Conservation (phyloP, 2,329 filamentous ascomycete species). For the Hypoxylon sp. region DNA sequence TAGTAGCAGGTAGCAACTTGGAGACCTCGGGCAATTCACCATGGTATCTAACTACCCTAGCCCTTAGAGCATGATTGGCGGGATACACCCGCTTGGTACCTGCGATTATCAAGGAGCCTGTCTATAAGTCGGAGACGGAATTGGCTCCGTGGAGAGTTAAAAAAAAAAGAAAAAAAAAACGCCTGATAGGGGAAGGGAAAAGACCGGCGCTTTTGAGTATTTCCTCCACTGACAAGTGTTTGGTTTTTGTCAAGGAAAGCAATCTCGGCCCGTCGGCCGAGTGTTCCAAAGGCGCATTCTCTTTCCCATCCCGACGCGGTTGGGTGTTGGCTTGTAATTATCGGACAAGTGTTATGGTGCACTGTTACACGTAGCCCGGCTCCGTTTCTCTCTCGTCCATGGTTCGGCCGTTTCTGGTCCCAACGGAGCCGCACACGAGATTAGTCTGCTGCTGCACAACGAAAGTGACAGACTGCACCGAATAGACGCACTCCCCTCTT, state of each 20-base stretch:
- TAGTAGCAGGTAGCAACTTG: constrained; percentile 17
- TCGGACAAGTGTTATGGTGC: constrained; percentile 23
- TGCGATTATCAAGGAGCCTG: constrained; percentile 9
- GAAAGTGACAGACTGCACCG: constrained; percentile 32
- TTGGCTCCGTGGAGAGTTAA: constrained; percentile 11
- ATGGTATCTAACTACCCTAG: constrained; percentile 6
- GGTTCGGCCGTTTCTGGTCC: constrained; percentile 40
- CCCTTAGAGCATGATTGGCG: constrained; percentile 21
- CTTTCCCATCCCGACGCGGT: constrained; percentile 25
- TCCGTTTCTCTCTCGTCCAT: constrained; percentile 37
- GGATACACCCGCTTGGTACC: constrained; percentile 26
- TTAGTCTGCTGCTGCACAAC: constrained; percentile 35
- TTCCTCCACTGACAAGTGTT: constrained; percentile 8
- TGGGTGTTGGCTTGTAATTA: constrained; percentile 26
- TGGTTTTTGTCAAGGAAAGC: constrained; percentile 28
- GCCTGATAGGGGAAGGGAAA: constrained; percentile 21
- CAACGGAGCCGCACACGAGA: constrained; percentile 46
- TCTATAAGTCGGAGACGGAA: constrained; percentile 15
- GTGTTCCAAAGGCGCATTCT: constrained; percentile 35
- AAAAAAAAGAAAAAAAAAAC: too few relatives aligned
- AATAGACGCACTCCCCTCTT: constrained; percentile 30
- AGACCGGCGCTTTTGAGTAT: constrained; percentile 7
- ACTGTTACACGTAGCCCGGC: constrained; percentile 41
- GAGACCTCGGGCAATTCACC: constrained; percentile 8
- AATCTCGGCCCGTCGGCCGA: constrained; percentile 29